Evolutionary conservation across 2,329 filamentous ascomycete genomes (phyloP), one percentile per base, ranked within the genome.

Genomic region (Verticillium nonalfalfae): DNA sequence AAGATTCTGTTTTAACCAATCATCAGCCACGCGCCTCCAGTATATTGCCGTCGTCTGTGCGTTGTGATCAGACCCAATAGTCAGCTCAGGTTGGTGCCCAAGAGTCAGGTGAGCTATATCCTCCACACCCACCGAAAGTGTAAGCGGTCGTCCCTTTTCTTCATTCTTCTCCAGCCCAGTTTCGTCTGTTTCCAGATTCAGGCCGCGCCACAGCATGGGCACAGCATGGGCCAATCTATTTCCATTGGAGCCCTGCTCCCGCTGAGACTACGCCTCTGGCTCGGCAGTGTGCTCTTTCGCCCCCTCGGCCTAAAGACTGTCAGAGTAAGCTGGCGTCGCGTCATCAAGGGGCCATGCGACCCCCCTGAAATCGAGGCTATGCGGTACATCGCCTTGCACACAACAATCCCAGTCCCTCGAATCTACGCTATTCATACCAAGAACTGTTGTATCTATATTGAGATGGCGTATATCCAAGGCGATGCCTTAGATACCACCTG

Each of bases 301-400:
- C 62, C 65, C n/a, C 62, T 66, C 21, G 64, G 56, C 15, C 60
- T 59, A 26, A 45, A 14, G 7, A 60, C 60, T 11, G 33, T 64
- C 1, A 66, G 70, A 64, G 67, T 71, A 1, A 72, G 71, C 64
- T 66, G 64, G 67, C 64, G 69, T 58, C 67, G 70, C 40, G 36
- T 72, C 58, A 69, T 72, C 62, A 72, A 71, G 60, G 69, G 70
- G 61, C 71, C 70, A 65, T 70, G 68, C 59, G 60, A 65, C 18
- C 70, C 68, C 5, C 59, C 67, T 1, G 70, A 73, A 62, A 61
- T 72, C 4, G 70, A 72, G 58, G 71, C 69, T 13, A 68, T 73
- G 67, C 66, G 68, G 58, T 73, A 72, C 57, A 60, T 73, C 59
- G 66, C 69, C 40, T 36, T 56, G 56, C 63, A 72, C 57, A 72